Evolutionary conservation across 352 stramenopile genomes (phyloP), one percentile per base, ranked within the genome.

Genomic region (Pythium vanterpoolii): DNA sequence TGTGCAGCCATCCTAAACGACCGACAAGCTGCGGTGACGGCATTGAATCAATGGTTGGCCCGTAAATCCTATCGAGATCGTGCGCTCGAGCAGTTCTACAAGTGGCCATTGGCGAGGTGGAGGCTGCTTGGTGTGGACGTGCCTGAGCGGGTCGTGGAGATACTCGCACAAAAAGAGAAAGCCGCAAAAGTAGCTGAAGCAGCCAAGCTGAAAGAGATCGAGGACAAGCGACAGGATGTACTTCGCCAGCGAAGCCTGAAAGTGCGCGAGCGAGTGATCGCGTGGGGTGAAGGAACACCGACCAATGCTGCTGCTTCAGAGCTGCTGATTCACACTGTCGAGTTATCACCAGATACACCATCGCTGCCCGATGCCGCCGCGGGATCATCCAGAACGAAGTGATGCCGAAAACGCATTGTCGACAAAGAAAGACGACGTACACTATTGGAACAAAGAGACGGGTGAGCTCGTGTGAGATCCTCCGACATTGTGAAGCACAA

Each of bases 51-150:
- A 43, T 89, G 79, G 79, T 55, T 87, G 5, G 56, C 44, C n/a
- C 27, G 13, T 4, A 62, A 63, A 8, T 65, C 62, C 40, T 89
- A 89, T 48, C 40, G 58, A 2, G 66, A 74, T 14, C 68, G 76
- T 18, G 72, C 85, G 16, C 30, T 64, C 1, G 69, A 84, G 27
- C 69, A 77, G 33, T 89, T 73, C 40, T 69, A 67, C 40, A 52
- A 38, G 6, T 89, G 79, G 79, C 77, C 79, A 11, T 52, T 83
- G n/a, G 73, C 76, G 28, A 55, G 79, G 31, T 89, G 79, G 79
- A 86, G 80, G 34, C 42, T 89, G 11, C 70, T 89, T 10, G 80
- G 76, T 4, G 56, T 83, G 7, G 58, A 60, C n/a, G 39, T 77
- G 24, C 79, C 79, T 4, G 44, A 54, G 23, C 72, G 58, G 27